phyloP scores from a whole-genome alignment of 2,329 filamentous ascomycete species.

The Fusarium sp. region DNA sequence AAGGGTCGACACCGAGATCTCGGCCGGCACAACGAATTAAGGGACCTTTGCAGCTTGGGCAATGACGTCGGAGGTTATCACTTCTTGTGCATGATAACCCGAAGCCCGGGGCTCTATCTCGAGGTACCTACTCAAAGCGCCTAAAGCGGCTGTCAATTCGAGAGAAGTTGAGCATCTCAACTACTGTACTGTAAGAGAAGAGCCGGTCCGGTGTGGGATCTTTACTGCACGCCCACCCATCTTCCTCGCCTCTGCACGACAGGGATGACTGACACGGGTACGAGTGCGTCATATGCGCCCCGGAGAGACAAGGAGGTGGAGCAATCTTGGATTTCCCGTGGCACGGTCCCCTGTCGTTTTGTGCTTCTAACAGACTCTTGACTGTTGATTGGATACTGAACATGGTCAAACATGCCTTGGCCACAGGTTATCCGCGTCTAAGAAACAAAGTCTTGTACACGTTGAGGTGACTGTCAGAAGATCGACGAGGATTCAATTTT shows the following conservation, averaged over 20 bases:
- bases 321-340: constrained; percentile 37
- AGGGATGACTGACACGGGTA: constrained; percentile 43
- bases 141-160: constrained; percentile 36
- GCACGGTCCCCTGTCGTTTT: constrained; percentile 35
- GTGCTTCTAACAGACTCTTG: constrained; percentile 42
- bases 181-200: not conserved
- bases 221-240: constrained; percentile 36
- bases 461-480: constrained; percentile 27
- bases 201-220: constrained; percentile 42
- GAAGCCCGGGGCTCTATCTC: constrained; percentile 2
- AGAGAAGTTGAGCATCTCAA: not conserved
- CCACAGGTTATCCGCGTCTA: constrained; percentile 17
- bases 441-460: constrained; percentile 36
- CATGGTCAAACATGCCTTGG: constrained; percentile 24
- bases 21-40: constrained; percentile 35
- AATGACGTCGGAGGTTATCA: not conserved
- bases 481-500: constrained; percentile 32
- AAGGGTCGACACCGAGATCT: constrained; percentile 39
- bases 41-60: constrained; percentile 12
- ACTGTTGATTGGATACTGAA: constrained; percentile 25
- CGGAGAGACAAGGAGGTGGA: constrained; percentile 39
- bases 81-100: not conserved
- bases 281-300: constrained; percentile 48
- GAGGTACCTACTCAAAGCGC: constrained; percentile 17
- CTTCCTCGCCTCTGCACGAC: constrained; percentile 40